Evolutionary conservation across 331 rosid species (phyloP), one percentile per base, ranked within the genome.

Genomic region (Erythrophleum ivorense): DNA sequence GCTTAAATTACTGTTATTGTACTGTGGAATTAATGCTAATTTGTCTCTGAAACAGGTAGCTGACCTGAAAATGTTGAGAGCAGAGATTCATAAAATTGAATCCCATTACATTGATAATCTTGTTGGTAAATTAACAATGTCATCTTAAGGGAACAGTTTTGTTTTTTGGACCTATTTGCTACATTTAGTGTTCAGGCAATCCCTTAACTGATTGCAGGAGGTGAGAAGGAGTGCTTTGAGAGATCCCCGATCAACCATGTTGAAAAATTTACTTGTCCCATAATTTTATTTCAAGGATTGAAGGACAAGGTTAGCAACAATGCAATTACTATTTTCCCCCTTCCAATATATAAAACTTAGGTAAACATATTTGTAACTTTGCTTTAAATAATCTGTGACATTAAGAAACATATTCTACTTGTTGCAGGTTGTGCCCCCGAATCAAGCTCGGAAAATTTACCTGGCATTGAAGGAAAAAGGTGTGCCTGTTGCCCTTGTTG

Each of bases 71-170:
- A 46, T 85, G 88, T 84, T 95, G 91, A 81, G 85, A 67, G 98
- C 89, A 53, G 97, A 93, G 82, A 95, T 92, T 31, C 98, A 88
- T 85, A 95, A 95, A 79, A 93, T 95, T 60, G 99, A 95, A 92
- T 91, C 99, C 66, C 94, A 75, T 85, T 93, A 93, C 71, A 79
- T 89, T 16, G 86, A 78, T 83, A 90, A 90, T 74, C 96, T 95
- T 31, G 97, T 89, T 76, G 97, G 99, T 95, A 87, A 88, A 86
- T 80, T 67, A 68, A 16, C 36, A 54, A 83, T 75, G 9, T 19
- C 53, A 71, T 49, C 53, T 79, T 54, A 79, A 60, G 43, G 62
- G 49, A 40, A 40, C 69, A 11, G 36, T 65, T 43, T 9, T 73
- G 60, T 31, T 40, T 70, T 71, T 55, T 2, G 2, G 13, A 65